These are phyloP conservation scores for Eremothecium cymbalariae DNA, from an alignment of 1,139 yeast species.

Conservation along the genomic window DNA sequence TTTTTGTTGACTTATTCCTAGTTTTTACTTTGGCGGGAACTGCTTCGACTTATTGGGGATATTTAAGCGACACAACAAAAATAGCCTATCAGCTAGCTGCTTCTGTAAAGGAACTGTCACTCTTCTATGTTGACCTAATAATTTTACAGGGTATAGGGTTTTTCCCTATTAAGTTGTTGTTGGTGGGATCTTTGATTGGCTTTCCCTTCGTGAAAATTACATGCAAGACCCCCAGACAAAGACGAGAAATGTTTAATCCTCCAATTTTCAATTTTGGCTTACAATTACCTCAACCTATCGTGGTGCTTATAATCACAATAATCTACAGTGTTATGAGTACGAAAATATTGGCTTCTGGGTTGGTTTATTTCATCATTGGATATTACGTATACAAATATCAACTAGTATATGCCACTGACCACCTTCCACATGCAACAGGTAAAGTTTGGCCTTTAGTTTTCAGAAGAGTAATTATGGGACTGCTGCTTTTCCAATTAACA, in stretches of 20 bases:
- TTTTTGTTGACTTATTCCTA: slow-evolving; percentile 67
- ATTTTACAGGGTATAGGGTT: slow-evolving; percentile 70
- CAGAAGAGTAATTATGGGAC: slow-evolving; percentile 63
- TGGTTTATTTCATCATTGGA: slow-evolving; percentile 65
- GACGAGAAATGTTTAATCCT: slow-evolving; percentile 62
- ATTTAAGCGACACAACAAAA: slow-evolving; percentile 65
- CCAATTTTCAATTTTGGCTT: slow-evolving; percentile 76
- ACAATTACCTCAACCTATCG: slow-evolving; percentile 70
- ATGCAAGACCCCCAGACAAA: slow-evolving; percentile 61
- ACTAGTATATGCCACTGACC: slow-evolving; percentile 68
- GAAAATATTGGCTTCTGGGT: slow-evolving; percentile 64
- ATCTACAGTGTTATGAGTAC: slow-evolving; percentile 74
- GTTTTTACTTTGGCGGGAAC: slow-evolving; percentile 79
- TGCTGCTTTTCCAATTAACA: slow-evolving; percentile 71
- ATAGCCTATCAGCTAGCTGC: slow-evolving; percentile 67
- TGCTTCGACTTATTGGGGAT: slow-evolving; percentile 68
- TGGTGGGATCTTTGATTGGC: slow-evolving; percentile 57
- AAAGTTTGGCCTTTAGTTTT: slow-evolving; percentile 80
- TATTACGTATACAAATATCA: slow-evolving; percentile 77
- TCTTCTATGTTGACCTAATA: slow-evolving; percentile 68
- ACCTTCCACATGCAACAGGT: slow-evolving; percentile 85
- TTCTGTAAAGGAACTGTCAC: slow-evolving; percentile 57
- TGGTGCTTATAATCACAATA: slow-evolving; percentile 65
- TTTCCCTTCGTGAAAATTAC: slow-evolving; percentile 51
- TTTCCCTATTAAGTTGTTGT: slow-evolving; percentile 60